These are phyloP conservation scores for Durotheca rogersii DNA, from an alignment of 495 filamentous ascomycete species.

Conservation along the genomic window DNA sequence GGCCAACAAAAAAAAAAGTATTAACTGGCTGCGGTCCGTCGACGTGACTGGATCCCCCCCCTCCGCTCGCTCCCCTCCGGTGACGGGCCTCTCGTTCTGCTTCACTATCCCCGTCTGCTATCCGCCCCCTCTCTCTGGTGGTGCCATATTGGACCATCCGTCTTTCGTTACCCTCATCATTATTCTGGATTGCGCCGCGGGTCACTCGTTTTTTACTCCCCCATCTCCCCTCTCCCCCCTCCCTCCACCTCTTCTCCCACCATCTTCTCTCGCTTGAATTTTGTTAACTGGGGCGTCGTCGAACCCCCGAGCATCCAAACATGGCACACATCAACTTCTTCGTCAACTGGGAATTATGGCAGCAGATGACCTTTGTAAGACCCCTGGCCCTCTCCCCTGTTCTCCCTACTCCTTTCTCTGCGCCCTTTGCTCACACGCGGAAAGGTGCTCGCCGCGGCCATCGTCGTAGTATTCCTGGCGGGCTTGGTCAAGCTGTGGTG, in stretches of 20 bases:
- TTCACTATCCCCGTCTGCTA: conserved; percentile 11
- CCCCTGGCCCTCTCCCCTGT: background rate
- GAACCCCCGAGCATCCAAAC: conserved; percentile 35
- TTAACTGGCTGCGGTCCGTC: too few species aligned
- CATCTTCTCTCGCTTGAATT: conserved; percentile 24
- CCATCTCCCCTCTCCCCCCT: background rate
- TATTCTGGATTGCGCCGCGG: conserved; percentile 32
- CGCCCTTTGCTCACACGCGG: conserved; percentile 24
- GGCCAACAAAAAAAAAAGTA: too few species aligned
- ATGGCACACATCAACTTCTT: conserved; percentile 61
- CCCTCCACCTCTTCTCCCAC: background rate
- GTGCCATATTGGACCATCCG: conserved; percentile 23
- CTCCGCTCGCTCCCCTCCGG: conserved; percentile 11
- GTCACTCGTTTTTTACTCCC: conserved; percentile 31
- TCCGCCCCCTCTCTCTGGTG: background rate
- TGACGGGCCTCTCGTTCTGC: conserved; percentile 11
- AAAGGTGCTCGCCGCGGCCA: conserved; percentile 50
- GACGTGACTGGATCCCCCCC: conserved; percentile 18
- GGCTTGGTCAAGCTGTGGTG: conserved; percentile 61
- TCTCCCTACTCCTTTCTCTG: background rate
- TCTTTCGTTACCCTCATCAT: conserved; percentile 22
- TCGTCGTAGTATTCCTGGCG: conserved; percentile 52
- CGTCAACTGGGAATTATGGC: conserved; percentile 76
- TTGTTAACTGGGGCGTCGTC: conserved; percentile 31
- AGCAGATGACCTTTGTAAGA: conserved; percentile 88